Evolutionary conservation across 208 protist genomes (phyloP), one percentile per base, ranked within the genome.

Genomic region (Trypanosomatidae sp.): DNA sequence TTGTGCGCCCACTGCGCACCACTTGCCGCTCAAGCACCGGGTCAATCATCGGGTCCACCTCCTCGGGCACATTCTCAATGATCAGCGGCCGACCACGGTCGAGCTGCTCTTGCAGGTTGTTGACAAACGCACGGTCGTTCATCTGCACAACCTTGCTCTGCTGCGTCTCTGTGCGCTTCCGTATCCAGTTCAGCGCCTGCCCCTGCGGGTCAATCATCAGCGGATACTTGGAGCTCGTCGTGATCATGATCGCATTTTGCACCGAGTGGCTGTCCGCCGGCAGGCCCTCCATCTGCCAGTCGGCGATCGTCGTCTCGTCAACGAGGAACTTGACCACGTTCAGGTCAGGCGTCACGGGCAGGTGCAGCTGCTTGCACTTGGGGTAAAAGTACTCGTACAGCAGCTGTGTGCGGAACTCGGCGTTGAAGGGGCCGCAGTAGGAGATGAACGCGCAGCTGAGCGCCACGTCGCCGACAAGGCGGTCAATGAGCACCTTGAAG

Each of bases 231-330:
- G 58, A 67, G 73, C 81, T 92, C 23, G 86, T 87, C 24, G 95
- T 98, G 53, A 98, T 95, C 76, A 99, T 97, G 59, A 99, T 98
- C 42, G 93, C 97, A 71, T 99, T 99, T 75, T 99, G 95, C 11
- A 98, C 84, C 13, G 96, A 99, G 64, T 98, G 95, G 56, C 97
- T 94, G 73, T 99, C 97, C 15, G 92, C 94, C 32, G 97, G 97
- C 21, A 99, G 72, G 13, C 94, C 96, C 62, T 99, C 91, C 33
- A 98, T 63, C 58, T 97, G 93, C 97, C 97, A 99, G 55, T 98
- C 91, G 33, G 92, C 91, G 48, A 98, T 92, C 28, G 79, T 92
- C 23, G 96, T 92, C 52, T 98, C 95, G 49, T 96, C 84, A 1
- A 96, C 86, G 30, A 99, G 83, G 53, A 99, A 97, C 48, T 94